These are phyloP conservation scores for Paxillus involutus DNA, from an alignment of 768 basidiomycete species.

Conservation along the genomic window DNA sequence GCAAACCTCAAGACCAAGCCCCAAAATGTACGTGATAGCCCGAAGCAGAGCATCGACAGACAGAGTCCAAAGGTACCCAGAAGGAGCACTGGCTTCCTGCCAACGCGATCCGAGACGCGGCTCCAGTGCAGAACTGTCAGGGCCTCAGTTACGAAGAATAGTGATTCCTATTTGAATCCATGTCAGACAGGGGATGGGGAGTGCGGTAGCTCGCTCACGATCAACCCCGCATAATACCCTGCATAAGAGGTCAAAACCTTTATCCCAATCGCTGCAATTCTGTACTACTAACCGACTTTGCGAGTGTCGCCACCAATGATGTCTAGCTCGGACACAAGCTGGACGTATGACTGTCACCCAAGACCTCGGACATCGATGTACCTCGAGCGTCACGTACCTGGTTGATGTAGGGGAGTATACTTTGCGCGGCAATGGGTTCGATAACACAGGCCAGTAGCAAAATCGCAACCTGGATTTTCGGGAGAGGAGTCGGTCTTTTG, in stretches of 20 bases:
- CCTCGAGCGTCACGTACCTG: neutral
- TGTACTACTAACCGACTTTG: constrained; percentile 42
- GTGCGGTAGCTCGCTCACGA: constrained; percentile 41
- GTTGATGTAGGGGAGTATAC: neutral
- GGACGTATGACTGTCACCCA: neutral
- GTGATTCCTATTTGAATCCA: constrained; percentile 53
- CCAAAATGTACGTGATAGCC: constrained; percentile 66
- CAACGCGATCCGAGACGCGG: constrained; percentile 64
- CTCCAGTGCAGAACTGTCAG: constrained; percentile 73
- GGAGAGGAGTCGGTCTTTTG: neutral
- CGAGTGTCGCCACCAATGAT: constrained; percentile 25
- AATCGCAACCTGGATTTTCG: neutral
- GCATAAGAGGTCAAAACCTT: neutral
- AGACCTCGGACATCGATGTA: neutral
- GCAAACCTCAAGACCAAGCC: constrained; percentile 47
- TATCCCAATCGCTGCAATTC: constrained; percentile 11
- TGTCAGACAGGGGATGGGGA: neutral
- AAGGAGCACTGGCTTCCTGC: constrained; percentile 73
- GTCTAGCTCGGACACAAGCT: constrained; percentile 30
- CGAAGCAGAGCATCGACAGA: constrained; percentile 69
- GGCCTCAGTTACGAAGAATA: constrained; percentile 77
- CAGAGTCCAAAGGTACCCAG: constrained; percentile 60
- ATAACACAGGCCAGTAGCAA: neutral
- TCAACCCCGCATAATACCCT: constrained; percentile 71
- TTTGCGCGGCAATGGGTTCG: neutral